Conservation (phyloP, 2,329 filamentous ascomycete genomes). For the Fusarium pininemorale region DNA sequence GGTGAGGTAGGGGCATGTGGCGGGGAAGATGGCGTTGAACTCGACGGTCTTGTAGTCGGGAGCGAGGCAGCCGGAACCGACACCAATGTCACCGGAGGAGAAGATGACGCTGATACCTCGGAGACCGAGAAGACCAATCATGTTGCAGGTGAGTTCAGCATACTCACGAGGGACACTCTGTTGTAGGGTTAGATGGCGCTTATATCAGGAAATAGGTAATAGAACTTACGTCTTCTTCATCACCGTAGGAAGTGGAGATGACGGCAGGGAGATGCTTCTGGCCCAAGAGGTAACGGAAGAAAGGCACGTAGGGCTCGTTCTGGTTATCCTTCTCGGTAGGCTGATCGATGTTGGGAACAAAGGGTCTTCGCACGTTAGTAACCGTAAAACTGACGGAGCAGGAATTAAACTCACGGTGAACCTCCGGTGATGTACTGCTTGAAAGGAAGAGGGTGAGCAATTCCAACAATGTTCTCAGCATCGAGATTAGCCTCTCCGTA, state of each 20-base stretch:
- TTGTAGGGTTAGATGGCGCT: background rate
- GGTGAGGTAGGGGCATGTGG: slow-evolving; percentile 56
- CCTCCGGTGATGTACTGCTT: slow-evolving; percentile 29
- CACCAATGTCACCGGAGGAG: slow-evolving; percentile 45
- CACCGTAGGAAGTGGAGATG: slow-evolving; percentile 16
- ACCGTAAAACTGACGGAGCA: rapidly evolving
- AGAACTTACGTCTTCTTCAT: slow-evolving; percentile 14
- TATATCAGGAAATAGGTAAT: rapidly evolving
- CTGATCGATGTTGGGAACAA: slow-evolving; percentile 22
- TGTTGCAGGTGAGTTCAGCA: slow-evolving; percentile 17
- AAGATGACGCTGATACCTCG: slow-evolving; percentile 51
- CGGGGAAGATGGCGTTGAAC: slow-evolving; percentile 52
- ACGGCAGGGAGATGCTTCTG: slow-evolving; percentile 13
- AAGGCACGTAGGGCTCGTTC: slow-evolving; percentile 20
- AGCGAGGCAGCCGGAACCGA: slow-evolving; percentile 28
- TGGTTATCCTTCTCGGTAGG: slow-evolving; percentile 19
- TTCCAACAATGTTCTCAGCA: slow-evolving; percentile 27
- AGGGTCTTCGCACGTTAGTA: background rate
- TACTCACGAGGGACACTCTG: slow-evolving; percentile 21
- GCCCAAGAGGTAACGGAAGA: slow-evolving; percentile 10
- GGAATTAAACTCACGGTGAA: background rate
- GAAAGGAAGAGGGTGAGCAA: slow-evolving; percentile 27
- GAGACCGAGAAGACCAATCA: slow-evolving; percentile 18
- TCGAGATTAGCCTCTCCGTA: slow-evolving; percentile 19
- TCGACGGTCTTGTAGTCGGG: slow-evolving; percentile 35